Evolutionary conservation across 805 yeast species (phyloP).

Genomic region (Spathaspora passalidarum): DNA sequence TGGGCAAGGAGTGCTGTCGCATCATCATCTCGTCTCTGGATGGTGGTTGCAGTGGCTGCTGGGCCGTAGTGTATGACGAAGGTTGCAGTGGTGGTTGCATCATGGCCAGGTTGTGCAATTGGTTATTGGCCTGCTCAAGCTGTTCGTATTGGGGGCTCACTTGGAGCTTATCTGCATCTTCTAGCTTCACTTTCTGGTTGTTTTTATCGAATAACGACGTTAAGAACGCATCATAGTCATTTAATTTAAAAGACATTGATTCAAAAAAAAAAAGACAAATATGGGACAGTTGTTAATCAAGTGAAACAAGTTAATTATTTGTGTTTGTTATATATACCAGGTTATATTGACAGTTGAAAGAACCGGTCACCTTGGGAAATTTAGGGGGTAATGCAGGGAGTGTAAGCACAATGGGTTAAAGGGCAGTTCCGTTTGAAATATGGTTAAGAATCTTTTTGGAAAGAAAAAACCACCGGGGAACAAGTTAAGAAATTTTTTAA

Average conservation of each 20-base stretch:
- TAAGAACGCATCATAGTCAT: slow-evolving; percentile 28
- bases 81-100: slow-evolving; percentile 3
- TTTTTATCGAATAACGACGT: slow-evolving; percentile 23
- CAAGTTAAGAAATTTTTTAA: background rate
- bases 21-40: background rate
- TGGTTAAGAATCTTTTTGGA: background rate
- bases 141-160: background rate
- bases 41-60: background rate
- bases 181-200: slow-evolving; percentile 3
- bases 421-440: background rate
- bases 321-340: too few relatives aligned
- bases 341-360: too few relatives aligned
- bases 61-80: background rate
- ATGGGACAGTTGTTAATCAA: too few relatives aligned
- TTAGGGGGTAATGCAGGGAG: background rate
- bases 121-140: background rate
- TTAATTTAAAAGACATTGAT: slow-evolving; percentile 24
- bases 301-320: too few relatives aligned
- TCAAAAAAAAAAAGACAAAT: background rate
- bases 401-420: background rate
- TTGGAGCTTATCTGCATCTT: background rate
- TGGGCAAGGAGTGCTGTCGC: slow-evolving; percentile 4
- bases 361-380: too few relatives aligned
- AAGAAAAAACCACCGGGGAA: background rate
- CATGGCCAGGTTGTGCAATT: background rate